Conservation (phyloP, 805 yeast genomes). For the Saccharomyces jurei region DNA sequence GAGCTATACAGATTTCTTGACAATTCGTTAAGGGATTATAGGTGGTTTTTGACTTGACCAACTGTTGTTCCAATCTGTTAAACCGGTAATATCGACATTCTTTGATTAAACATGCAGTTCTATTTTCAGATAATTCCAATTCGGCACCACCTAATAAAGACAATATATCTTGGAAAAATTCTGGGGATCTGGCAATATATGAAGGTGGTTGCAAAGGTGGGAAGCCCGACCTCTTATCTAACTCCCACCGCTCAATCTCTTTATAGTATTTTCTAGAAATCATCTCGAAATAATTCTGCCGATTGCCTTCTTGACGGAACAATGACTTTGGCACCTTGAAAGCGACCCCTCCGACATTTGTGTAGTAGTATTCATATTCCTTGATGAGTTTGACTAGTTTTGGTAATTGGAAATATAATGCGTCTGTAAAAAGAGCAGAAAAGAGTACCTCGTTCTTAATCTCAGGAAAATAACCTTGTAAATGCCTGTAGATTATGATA, state of each 20-base stretch:
- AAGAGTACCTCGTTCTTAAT: conserved; percentile 50
- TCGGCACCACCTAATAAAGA: conserved; percentile 47
- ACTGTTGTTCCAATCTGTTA: conserved; percentile 53
- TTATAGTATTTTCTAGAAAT: conserved; percentile 44
- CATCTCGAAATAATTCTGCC: conserved; percentile 67
- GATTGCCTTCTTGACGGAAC: conserved; percentile 53
- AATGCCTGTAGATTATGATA: conserved; percentile 53
- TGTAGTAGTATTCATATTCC: conserved; percentile 43
- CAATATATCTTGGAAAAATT: conserved; percentile 47
- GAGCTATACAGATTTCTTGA: conserved; percentile 48
- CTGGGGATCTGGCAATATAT: conserved; percentile 42
- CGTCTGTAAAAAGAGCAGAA: conserved; percentile 58
- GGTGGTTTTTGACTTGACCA: conserved; percentile 2
- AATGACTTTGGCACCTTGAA: conserved; percentile 52
- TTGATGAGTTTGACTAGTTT: conserved; percentile 42
- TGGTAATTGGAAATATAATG: conserved; percentile 57
- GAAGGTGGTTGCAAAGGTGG: conserved; percentile 69
- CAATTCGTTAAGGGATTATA: conserved; percentile 17
- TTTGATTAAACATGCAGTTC: conserved; percentile 46
- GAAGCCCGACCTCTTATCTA: conserved; percentile 32
- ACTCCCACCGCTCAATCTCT: conserved; percentile 39
- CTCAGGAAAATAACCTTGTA: conserved; percentile 68
- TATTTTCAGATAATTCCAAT: conserved; percentile 42
- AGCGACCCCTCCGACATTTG: conserved; percentile 48
- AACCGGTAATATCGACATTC: conserved; percentile 77